A percentile compares a stretch with the other conserved stretches of the same genome.
Conservation (phyloP, 768 basidiomycete species). For the Mycena maculata region DNA sequence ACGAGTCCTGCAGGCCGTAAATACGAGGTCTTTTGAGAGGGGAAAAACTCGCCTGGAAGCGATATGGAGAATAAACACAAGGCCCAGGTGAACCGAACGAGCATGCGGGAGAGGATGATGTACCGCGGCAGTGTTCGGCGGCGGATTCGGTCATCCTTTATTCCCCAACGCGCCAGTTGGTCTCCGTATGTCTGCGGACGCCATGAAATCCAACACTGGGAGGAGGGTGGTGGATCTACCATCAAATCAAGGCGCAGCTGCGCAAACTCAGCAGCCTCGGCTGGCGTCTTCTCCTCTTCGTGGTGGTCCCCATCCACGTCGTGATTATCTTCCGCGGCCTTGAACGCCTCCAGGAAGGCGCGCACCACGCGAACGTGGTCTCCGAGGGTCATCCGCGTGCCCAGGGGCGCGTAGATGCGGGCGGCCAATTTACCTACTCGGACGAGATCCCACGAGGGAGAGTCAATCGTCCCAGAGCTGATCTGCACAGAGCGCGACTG, state of each 20-base stretch:
- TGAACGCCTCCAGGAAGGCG: constrained; percentile 83
- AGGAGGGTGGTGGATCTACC: constrained; percentile 50
- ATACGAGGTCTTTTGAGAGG: too few relatives aligned
- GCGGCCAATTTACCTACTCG: constrained; percentile 82
- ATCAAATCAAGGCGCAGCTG: constrained; percentile 66
- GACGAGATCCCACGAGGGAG: constrained; percentile 86
- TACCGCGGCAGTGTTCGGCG: constrained; percentile 62
- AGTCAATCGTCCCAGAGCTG: constrained; percentile 81
- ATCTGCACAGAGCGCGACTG: constrained; percentile 52
- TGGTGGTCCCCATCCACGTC: constrained; percentile 36
- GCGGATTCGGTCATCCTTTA: constrained; percentile 90
- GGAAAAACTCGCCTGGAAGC: constrained; percentile 80
- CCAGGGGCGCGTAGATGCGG: constrained; percentile 88
- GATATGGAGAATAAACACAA: constrained; percentile 72
- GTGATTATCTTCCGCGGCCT: constrained; percentile 50
- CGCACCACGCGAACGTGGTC: constrained; percentile 84
- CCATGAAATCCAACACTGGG: not conserved
- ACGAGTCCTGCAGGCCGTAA: too few relatives aligned
- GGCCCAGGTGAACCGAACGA: constrained; percentile 74
- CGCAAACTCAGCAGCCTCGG: constrained; percentile 42
- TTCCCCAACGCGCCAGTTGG: constrained; percentile 68
- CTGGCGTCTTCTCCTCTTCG: constrained; percentile 39
- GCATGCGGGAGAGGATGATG: constrained; percentile 71
- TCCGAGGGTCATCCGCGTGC: constrained; percentile 86
- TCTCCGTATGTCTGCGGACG: constrained; percentile 76